These are phyloP conservation scores for Leccinum boreale DNA, from an alignment of 768 basidiomycete genomes.

Conservation along the genomic window DNA sequence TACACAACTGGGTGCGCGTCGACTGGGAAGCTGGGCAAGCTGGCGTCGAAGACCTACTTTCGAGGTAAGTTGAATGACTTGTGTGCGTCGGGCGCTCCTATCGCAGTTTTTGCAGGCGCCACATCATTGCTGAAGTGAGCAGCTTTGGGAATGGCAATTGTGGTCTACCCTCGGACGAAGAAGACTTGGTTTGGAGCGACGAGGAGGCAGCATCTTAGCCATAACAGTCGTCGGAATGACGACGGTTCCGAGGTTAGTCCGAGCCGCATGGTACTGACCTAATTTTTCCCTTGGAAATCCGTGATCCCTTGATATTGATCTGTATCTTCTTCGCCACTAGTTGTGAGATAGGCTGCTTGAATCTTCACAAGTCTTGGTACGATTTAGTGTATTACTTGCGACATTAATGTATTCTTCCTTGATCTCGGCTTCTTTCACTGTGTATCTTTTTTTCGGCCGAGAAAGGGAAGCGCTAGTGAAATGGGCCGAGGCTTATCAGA, in stretches of 20 bases:
- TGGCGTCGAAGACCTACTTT: constrained; percentile 67
- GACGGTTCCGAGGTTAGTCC: not conserved
- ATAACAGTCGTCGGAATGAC: too few relatives aligned
- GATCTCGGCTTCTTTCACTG: not conserved
- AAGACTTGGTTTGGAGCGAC: constrained; percentile 52
- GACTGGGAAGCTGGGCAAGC: constrained; percentile 77
- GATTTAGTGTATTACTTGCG: not conserved
- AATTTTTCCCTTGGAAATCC: not conserved
- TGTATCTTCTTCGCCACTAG: not conserved
- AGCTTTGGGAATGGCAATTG: constrained; percentile 38
- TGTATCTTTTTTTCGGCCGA: not conserved
- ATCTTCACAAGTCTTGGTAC: not conserved
- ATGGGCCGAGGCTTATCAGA: constrained; percentile 8
- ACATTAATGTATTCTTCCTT: not conserved
- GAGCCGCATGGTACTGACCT: not conserved
- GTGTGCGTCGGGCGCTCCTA: not conserved
- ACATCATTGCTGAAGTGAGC: constrained; percentile 18
- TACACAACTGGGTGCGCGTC: constrained; percentile 86
- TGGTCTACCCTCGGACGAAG: constrained; percentile 47
- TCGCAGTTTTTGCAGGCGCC: constrained; percentile 17
- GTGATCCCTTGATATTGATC: not conserved
- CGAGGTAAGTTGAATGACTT: constrained; percentile 40
- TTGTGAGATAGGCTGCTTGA: not conserved
- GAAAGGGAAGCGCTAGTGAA: not conserved
- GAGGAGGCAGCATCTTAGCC: constrained; percentile 36